Base-by-base conservation (phyloP, 495 filamentous ascomycete genomes). In the Podospora didyma region DNA sequence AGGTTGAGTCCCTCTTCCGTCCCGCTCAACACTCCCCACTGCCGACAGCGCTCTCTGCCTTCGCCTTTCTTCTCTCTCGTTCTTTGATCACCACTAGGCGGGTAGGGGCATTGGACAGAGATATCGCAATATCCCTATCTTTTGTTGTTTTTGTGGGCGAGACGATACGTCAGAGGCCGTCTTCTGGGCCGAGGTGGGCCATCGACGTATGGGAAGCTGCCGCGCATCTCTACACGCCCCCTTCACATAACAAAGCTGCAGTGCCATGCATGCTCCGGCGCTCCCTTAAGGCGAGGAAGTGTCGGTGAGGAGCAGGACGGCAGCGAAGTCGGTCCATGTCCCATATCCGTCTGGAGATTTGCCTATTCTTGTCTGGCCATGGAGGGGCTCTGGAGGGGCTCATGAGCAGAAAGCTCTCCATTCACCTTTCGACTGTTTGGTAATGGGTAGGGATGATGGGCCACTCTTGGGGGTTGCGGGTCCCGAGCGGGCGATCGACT, bases 91-190 rank as follows among this genome's bases (percentile, higher is more conserved):
- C 37, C 47, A 7, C 19, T 42, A 19, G 20, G 11, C 50, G 16
- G 26, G 14, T 14, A 51, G n/a, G n/a, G 22, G 52, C 48, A 68
- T 68, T 68, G 65, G 65, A 55, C 56, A 61, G 62, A 65, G 53
- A 65, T 65, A 62, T 56, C 55, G 55, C 49, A 55, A 54, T 46
- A 59, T 42, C 48, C 54, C 53, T 31, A 49, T 51, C 39, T 37
- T 35, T 12, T 58, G 57, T n/a, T 58, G 53, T 55, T 53, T 58
- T 61, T 67, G 61, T 64, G 63, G 59, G 64, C 59, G 56, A 50
- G 46, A 42, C 56, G 64, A 63, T 64, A 69, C 66, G 66, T 69
- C 66, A 69, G 60, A 66, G 62, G 49, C 52, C 53, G 28, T 24
- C 24, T 48, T 60, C 50, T 51, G 57, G 58, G 59, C 46, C 56